Evolutionary conservation across 345 rosid species (phyloP), one percentile per base, ranked within the genome.

Genomic region (Noccaea caerulescens): DNA sequence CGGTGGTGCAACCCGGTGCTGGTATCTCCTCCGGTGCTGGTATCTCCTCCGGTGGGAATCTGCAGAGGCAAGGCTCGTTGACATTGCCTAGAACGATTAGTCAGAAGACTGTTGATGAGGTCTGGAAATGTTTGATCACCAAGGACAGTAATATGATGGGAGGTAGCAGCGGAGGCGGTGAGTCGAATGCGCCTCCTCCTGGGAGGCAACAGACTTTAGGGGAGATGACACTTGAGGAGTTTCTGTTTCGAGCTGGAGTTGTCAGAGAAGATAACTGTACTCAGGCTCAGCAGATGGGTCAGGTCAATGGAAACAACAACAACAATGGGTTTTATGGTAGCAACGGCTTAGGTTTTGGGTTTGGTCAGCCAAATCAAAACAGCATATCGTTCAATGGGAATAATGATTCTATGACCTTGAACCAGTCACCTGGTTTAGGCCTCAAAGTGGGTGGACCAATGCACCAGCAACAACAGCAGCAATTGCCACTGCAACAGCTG

Each of bases 81-180:
- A 91, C 98, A 12, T 82, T 91, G 79, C 96, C 98, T 0, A 81
- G 98, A 42, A 94, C 97, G 4, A 77, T 94, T 79, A 91, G 98
- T 78, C 99, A 89, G 38, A 94, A 87, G 84, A 94, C 93, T 12
- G 98, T 94, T 63, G 96, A 92, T 77, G 98, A 92, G 80, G 97
- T 95, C 49, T 92, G 96, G 99, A 88, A 72, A 58, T 90, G 82
- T 54, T 69, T 92, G 68, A 72, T 82, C 4, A 79, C 85, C 4
- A 91, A 87, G 68, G 98, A 88, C 32, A 63, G 34, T 59, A 64
- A 49, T 25, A 58, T 30, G 77, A 75, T 73, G 60, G 82, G 55
- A 56, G 38, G 79, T 62, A 78, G 77, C 54, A 74, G 57, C 7
- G 81, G 82, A 27, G 30, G 70, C 3, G 76, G 68, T 39, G 84